Evolutionary conservation across 2,329 filamentous ascomycete species (phyloP).

Genomic region (Zymoseptoria ardabiliae): DNA sequence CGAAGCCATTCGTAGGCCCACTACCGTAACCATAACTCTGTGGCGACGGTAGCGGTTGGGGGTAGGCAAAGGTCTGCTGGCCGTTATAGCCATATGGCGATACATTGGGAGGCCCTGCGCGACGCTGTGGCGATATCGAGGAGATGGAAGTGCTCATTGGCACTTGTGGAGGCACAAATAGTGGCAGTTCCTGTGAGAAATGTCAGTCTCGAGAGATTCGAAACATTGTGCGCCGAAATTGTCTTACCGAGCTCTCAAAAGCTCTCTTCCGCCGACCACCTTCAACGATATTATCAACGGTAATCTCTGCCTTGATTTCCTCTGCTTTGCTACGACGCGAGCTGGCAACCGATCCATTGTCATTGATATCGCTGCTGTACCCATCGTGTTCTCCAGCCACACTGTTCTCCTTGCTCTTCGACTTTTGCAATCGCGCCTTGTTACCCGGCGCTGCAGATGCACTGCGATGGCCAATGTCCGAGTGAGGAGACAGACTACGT

Average conservation of each 20-base stretch:
- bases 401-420: slow-evolving; percentile 46
- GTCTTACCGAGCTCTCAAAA: slow-evolving; percentile 89
- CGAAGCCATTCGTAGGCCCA: slow-evolving; percentile 8
- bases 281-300: slow-evolving; percentile 95
- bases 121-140: slow-evolving; percentile 87
- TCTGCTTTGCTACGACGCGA: slow-evolving; percentile 72
- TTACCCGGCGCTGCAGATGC: slow-evolving; percentile 61
- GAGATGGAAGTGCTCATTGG: slow-evolving; percentile 92
- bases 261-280: slow-evolving; percentile 90
- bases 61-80: slow-evolving; percentile 73
- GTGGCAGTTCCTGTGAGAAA: slow-evolving; percentile 70
- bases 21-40: slow-evolving; percentile 55
- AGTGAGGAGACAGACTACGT: slow-evolving; percentile 70
- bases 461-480: slow-evolving; percentile 65
- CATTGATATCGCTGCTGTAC: slow-evolving; percentile 83
- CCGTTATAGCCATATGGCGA: slow-evolving; percentile 68
- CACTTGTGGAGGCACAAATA: slow-evolving; percentile 91
- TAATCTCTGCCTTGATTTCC: slow-evolving; percentile 92
- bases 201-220: slow-evolving; percentile 5
- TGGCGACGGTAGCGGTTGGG: slow-evolving; percentile 73
- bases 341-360: slow-evolving; percentile 61
- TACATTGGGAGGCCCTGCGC: slow-evolving; percentile 62
- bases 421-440: slow-evolving; percentile 49
- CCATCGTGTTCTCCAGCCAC: slow-evolving; percentile 55
- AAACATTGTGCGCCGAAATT: background rate